Conservation (phyloP, 768 basidiomycete genomes). For the Trametes cinnabarina region DNA sequence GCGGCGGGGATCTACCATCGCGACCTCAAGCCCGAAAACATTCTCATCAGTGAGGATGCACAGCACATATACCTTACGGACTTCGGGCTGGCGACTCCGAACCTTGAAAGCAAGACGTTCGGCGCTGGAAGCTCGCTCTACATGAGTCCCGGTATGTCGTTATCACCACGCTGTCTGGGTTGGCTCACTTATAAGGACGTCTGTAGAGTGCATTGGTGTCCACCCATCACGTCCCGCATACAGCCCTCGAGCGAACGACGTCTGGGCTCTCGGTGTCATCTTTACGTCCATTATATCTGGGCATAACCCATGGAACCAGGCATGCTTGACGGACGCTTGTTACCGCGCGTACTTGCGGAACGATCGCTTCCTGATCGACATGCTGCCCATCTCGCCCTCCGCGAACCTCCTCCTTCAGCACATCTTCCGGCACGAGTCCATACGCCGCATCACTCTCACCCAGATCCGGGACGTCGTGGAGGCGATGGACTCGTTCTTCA, state of each 20-base stretch:
- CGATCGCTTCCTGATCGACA: constrained; percentile 64
- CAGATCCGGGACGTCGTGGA: constrained; percentile 55
- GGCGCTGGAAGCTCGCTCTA: constrained; percentile 63
- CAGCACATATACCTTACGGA: constrained; percentile 44
- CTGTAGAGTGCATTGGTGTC: constrained; percentile 24
- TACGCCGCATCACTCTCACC: constrained; percentile 25
- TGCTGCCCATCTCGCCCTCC: constrained; percentile 33
- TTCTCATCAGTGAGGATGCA: constrained; percentile 43
- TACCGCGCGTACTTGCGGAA: constrained; percentile 81
- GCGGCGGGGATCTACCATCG: constrained; percentile 50
- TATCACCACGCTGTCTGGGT: background rate
- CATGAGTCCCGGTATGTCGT: constrained; percentile 65
- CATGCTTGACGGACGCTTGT: constrained; percentile 73
- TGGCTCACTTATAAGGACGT: background rate
- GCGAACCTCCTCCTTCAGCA: constrained; percentile 30
- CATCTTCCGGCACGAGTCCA: constrained; percentile 29
- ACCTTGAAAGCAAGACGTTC: constrained; percentile 39
- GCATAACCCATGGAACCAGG: constrained; percentile 93
- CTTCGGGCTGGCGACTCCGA: constrained; percentile 37
- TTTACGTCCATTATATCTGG: constrained; percentile 85
- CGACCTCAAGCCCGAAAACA: constrained; percentile 56
- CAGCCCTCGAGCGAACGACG: constrained; percentile 21
- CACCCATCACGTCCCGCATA: constrained; percentile 7
- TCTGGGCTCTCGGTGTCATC: constrained; percentile 30
- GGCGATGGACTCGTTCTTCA: constrained; percentile 54